Evolutionary conservation across 805 yeast genomes (phyloP).

Genomic region (Diddensiella transvaalensis): DNA sequence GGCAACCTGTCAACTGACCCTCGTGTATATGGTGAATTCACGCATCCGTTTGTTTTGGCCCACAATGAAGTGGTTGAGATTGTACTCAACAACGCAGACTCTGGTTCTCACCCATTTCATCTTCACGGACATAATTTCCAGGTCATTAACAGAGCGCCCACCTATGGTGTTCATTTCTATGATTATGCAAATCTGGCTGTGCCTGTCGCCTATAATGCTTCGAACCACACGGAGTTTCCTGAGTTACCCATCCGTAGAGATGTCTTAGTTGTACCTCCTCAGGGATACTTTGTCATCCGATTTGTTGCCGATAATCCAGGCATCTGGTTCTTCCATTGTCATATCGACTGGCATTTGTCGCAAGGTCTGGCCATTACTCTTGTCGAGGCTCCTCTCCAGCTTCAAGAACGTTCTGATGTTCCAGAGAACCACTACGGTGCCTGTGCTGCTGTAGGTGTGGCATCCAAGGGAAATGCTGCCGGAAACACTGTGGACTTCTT

Average conservation of each 20-base stretch:
- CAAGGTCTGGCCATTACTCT: constrained; percentile 84
- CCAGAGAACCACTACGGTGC: constrained; percentile 55
- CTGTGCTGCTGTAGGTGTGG: constrained; percentile 56
- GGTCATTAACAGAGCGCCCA: constrained; percentile 51
- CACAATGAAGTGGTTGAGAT: constrained; percentile 70
- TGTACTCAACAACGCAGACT: constrained; percentile 77
- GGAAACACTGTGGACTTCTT: constrained; percentile 59
- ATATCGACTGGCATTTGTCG: constrained; percentile 95
- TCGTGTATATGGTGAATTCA: constrained; percentile 73
- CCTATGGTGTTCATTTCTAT: constrained; percentile 46
- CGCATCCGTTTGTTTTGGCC: constrained; percentile 67
- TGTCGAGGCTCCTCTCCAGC: constrained; percentile 74
- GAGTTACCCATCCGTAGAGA: constrained; percentile 82
- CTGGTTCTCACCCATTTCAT: constrained; percentile 97
- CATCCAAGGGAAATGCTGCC: constrained; percentile 80
- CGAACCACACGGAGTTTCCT: constrained; percentile 40
- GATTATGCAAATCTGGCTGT: constrained; percentile 36
- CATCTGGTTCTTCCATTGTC: constrained; percentile 98
- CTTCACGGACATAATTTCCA: constrained; percentile 92
- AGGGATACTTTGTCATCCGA: constrained; percentile 51
- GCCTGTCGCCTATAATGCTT: constrained; percentile 55
- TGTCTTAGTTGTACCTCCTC: constrained; percentile 42
- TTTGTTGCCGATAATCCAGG: constrained; percentile 95
- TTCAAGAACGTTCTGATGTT: constrained; percentile 46
- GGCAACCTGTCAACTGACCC: constrained; percentile 45